Evolutionary conservation across 148 eudicot species (phyloP), one percentile per base, ranked within the genome.

Genomic region (Agrostemma githago): DNA sequence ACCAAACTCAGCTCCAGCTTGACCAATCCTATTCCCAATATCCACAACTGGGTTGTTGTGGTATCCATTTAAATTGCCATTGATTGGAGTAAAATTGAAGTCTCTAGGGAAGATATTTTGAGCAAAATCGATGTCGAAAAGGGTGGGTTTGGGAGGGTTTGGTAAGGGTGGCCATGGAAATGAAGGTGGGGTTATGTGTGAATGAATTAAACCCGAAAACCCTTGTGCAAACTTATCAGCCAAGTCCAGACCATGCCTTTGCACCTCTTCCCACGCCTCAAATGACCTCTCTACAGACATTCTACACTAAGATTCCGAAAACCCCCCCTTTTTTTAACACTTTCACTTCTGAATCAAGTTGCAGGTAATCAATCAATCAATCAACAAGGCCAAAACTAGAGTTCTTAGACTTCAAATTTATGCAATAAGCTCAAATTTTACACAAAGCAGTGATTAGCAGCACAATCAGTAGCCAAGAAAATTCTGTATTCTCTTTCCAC

Each of bases 211-310:
- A 8, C 96, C 98, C 0, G 86, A 82, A 61, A 95, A 88, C 1
- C 98, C 98, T 78, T 92, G 92, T 3, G 98, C 85, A 21, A 95
- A 81, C 85, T 80, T 85, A 79, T 88, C 98, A 2, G 93, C 96
- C 73, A 92, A 77, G 62, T 88, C 98, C 56, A 81, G 87, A 62
- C 97, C 93, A 21, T 95, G 98, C 26, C 97, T 81, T 79, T 95
- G 98, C 76, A 95, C 93, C 89, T 92, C 98, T 78, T 95, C 98
- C 98, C 98, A 95, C 26, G 98, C 92, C 75, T 95, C 97, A 72
- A 95, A 83, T 9, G 97, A 89, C 78, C 98, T 88, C 87, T 92
- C 97, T 21, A 88, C 86, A 40, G 97, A 92, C 92, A 90, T 88
- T 76, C 67, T 80, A 26, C 46, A 53, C 66, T 40, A 48, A 67